These are phyloP conservation scores for Pythium aquatile DNA, from an alignment of 352 stramenopile genomes.

Conservation along the genomic window DNA sequence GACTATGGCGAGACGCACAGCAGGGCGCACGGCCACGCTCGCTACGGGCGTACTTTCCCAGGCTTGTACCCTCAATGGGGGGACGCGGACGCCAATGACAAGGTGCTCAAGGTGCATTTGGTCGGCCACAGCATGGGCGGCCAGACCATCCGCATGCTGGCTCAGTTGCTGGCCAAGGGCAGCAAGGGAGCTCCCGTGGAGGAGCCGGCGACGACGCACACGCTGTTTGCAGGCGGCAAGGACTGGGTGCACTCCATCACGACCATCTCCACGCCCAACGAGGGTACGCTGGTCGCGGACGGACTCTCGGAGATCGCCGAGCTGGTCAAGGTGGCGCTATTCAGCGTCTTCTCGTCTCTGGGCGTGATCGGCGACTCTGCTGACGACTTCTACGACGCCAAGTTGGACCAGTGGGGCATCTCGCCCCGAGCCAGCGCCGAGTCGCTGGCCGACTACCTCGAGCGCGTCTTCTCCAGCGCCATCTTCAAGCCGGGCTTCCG, in stretches of 20 bases:
- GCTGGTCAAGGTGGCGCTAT: constrained; percentile 36
- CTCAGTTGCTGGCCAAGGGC: constrained; percentile 50
- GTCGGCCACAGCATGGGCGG: constrained; percentile 74
- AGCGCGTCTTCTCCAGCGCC: constrained; percentile 32
- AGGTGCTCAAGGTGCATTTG: constrained; percentile 61
- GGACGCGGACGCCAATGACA: constrained; percentile 35
- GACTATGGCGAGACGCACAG: constrained; percentile 32
- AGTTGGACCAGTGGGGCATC: constrained; percentile 58
- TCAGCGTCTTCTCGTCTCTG: constrained; percentile 34
- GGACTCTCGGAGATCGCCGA: constrained; percentile 46
- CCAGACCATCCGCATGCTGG: constrained; percentile 66
- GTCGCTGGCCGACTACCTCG: constrained; percentile 29
- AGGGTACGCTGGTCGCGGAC: constrained; percentile 50
- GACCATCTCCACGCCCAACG: constrained; percentile 56
- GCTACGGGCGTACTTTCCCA: constrained; percentile 45
- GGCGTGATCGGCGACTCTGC: constrained; percentile 30
- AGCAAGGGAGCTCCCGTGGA: constrained; percentile 36
- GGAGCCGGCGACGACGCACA: constrained; percentile 31
- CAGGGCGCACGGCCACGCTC: constrained; percentile 19
- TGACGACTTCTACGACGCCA: constrained; percentile 40
- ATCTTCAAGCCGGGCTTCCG: constrained; percentile 41
- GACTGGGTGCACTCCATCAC: constrained; percentile 68
- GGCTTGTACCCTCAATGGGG: constrained; percentile 61
- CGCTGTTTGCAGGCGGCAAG: constrained; percentile 45
- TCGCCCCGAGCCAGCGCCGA: constrained; percentile 24